Conservation (phyloP, 352 stramenopile genomes). For the Phytophthora tentaculata region DNA sequence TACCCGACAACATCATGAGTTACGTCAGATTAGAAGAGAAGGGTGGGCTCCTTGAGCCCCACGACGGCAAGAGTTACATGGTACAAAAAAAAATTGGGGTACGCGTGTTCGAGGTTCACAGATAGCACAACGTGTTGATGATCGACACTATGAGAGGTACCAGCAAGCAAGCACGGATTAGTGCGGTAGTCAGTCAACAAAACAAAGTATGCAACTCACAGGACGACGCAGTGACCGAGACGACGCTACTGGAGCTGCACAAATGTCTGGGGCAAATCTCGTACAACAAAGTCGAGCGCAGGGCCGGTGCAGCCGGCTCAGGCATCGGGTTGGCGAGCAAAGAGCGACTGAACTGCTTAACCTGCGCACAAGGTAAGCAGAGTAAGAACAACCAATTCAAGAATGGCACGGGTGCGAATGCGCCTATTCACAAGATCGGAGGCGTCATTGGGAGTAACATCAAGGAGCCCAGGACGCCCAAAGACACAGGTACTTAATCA, state of each 20-base stretch:
- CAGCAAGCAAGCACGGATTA: neutral
- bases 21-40: neutral
- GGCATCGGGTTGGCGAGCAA: constrained; percentile 1
- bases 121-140: neutral
- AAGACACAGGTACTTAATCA: neutral
- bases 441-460: neutral
- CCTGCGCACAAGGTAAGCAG: constrained; percentile 3
- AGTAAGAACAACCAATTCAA: constrained; percentile 15
- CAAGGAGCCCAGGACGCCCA: neutral
- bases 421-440: neutral
- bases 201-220: neutral
- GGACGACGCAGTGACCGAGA: neutral
- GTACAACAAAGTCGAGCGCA: constrained; percentile 9
- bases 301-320: neutral
- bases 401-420: neutral
- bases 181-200: neutral
- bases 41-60: neutral
- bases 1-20: neutral
- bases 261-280: neutral
- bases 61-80: neutral
- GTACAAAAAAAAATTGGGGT: neutral
- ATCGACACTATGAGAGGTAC: neutral
- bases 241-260: neutral
- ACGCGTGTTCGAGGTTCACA: neutral
- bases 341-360: constrained; percentile 1